These are phyloP conservation scores for Acanthamoeba quina DNA, from an alignment of 208 protist genomes.

Conservation along the genomic window DNA sequence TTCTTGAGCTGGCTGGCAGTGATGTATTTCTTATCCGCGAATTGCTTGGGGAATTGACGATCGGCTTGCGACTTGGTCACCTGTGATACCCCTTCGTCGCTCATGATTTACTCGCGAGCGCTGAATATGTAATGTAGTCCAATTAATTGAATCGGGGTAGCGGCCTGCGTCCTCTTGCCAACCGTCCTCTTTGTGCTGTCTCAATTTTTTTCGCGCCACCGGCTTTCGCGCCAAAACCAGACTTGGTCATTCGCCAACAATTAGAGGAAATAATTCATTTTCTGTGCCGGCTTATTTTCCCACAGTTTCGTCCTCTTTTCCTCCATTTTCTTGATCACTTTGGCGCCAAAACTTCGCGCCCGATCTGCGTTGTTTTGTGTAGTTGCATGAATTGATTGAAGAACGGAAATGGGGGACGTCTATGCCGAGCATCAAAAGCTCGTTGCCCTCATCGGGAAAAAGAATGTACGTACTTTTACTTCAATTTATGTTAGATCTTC, in stretches of 20 bases:
- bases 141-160: not conserved
- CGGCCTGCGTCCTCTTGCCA: not conserved
- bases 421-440: constrained; percentile 52
- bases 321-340: not conserved
- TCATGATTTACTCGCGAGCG: not conserved
- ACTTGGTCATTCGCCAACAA: too few relatives aligned
- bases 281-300: not conserved
- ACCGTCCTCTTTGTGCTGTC: not conserved
- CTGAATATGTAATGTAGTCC: too few relatives aligned
- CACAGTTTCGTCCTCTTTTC: not conserved
- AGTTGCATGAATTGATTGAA: too few relatives aligned
- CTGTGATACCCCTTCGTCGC: not conserved
- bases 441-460: not conserved
- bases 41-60: constrained; percentile 18
- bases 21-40: constrained; percentile 30
- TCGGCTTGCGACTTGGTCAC: constrained; percentile 33
- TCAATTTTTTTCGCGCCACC: not conserved
- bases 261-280: too few relatives aligned
- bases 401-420: constrained; percentile 1
- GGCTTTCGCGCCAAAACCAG: constrained; percentile 1
- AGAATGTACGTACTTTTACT: not conserved
- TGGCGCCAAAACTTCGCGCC: not conserved
- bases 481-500: not conserved
- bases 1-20: constrained; percentile 14
- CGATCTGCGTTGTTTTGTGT: not conserved